A percentile compares a stretch with the other conserved stretches of the same genome.
Conservation (phyloP, 2,329 filamentous ascomycete genomes). For the Fusarium tanahbumbuense region DNA sequence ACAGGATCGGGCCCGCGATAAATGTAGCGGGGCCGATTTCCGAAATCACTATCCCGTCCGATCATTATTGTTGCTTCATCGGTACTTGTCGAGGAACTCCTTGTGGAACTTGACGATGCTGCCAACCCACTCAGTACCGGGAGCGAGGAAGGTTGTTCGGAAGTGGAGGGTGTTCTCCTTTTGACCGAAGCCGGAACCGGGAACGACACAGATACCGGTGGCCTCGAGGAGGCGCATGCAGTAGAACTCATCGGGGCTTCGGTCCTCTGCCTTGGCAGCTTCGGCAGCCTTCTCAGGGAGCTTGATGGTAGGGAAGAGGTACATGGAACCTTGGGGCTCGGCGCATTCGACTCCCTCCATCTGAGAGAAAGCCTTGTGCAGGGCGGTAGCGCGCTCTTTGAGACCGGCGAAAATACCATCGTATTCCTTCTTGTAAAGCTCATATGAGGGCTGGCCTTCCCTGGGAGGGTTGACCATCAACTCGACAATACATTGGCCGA, state of each 20-base stretch:
- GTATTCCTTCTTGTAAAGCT: constrained; percentile 88
- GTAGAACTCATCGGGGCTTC: constrained; percentile 91
- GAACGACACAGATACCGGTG: constrained; percentile 93
- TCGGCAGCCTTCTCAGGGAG: constrained; percentile 80
- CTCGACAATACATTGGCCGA: constrained; percentile 96
- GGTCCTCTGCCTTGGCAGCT: constrained; percentile 79
- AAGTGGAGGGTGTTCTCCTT: constrained; percentile 92
- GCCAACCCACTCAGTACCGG: constrained; percentile 93
- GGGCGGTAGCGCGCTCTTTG: constrained; percentile 80
- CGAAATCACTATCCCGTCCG: background rate
- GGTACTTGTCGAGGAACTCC: constrained; percentile 88
- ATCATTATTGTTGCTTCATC: constrained; percentile 49
- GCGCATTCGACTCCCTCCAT: constrained; percentile 98
- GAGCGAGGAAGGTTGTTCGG: constrained; percentile 95
- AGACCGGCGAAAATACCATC: constrained; percentile 83
- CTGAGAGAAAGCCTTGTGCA: constrained; percentile 89
- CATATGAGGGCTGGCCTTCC: constrained; percentile 83
- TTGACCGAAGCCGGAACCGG: constrained; percentile 94
- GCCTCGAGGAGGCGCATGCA: constrained; percentile 89
- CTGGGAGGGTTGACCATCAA: constrained; percentile 97
- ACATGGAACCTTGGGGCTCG: constrained; percentile 94
- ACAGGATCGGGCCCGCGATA: constrained; percentile 7
- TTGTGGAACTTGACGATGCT: constrained; percentile 90
- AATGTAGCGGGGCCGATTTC: background rate
- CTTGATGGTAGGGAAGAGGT: constrained; percentile 95